phyloP scores from a whole-genome alignment of 2,329 filamentous ascomycete genomes.

The Aspergillus phoenicis region DNA sequence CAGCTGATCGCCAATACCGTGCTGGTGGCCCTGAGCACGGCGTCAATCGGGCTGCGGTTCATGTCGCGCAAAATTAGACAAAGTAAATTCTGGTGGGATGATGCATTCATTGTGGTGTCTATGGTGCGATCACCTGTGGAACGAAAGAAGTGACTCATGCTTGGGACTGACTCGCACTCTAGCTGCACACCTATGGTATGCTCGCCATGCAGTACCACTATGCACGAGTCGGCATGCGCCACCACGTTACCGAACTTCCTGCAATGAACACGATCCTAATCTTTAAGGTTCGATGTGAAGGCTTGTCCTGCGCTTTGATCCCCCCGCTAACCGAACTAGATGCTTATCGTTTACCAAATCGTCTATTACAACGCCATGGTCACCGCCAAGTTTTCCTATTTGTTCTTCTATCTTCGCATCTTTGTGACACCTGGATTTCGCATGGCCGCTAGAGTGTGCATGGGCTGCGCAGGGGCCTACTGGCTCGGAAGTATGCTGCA shows the following conservation, averaged over 20 bases:
- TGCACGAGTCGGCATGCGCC: slow-evolving; percentile 23
- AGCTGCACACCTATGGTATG: slow-evolving; percentile 24
- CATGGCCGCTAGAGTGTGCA: slow-evolving; percentile 30
- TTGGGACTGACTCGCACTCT: background rate
- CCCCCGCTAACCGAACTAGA: slow-evolving; percentile 2
- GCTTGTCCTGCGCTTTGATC: too few species aligned
- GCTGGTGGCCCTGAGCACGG: slow-evolving; percentile 29
- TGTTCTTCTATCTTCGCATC: slow-evolving; percentile 35
- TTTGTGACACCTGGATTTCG: slow-evolving; percentile 35
- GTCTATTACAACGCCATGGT: slow-evolving; percentile 35
- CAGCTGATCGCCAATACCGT: slow-evolving; percentile 27
- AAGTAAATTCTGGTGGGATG: slow-evolving; percentile 36
- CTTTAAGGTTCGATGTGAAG: background rate
- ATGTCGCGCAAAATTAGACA: slow-evolving; percentile 31
- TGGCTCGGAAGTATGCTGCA: slow-evolving; percentile 33
- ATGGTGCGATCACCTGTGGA: background rate
- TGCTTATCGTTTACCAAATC: slow-evolving; percentile 27
- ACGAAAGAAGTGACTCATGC: too few species aligned
- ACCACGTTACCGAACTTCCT: slow-evolving; percentile 12
- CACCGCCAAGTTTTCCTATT: slow-evolving; percentile 32
- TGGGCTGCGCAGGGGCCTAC: slow-evolving; percentile 30
- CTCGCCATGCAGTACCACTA: slow-evolving; percentile 25
- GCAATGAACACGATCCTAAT: slow-evolving; percentile 10
- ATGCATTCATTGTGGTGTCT: slow-evolving; percentile 28
- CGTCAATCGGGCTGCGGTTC: slow-evolving; percentile 32